Evolutionary conservation across 1,284 basidiomycete genomes (phyloP).

Genomic region (Lentinula novae-zelandiae): DNA sequence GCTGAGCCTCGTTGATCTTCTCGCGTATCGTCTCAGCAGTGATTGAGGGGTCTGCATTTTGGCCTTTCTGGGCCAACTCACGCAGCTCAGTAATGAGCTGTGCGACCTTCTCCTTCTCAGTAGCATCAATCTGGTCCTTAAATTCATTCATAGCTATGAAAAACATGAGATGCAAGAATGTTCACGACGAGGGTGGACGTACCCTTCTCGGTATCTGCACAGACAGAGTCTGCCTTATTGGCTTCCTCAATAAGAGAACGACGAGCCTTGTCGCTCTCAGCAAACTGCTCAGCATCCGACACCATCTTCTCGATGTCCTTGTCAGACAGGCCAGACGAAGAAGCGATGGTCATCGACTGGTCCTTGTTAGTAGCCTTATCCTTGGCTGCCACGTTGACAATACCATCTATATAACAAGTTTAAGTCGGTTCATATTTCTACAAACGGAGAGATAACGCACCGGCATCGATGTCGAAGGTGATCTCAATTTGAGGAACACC

Average conservation of each 20-base stretch:
- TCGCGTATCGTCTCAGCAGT: constrained; percentile 87
- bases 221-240: constrained; percentile 96
- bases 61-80: constrained; percentile 88
- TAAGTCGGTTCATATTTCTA: neutral
- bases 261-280: constrained; percentile 88
- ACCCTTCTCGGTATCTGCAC: constrained; percentile 95
- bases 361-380: constrained; percentile 98
- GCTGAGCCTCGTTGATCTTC: constrained; percentile 95
- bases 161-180: constrained; percentile 4
- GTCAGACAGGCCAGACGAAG: constrained; percentile 94
- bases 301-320: constrained; percentile 99
- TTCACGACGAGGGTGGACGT: constrained; percentile 18
- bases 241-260: constrained; percentile 91
- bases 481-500: constrained; percentile 99
- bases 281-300: constrained; percentile 89
- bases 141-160: constrained; percentile 87
- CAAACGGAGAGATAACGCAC: constrained; percentile 34
- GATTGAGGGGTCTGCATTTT: constrained; percentile 79
- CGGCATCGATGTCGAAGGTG: constrained; percentile 98
- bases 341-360: constrained; percentile 96
- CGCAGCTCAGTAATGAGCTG: constrained; percentile 86
- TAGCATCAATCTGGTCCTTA: constrained; percentile 91
- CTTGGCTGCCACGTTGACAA: constrained; percentile 95
- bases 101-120: constrained; percentile 92
- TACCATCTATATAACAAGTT: constrained; percentile 60